These are phyloP conservation scores for Emmonsia crescens DNA, from an alignment of 2,329 filamentous ascomycete genomes.

Conservation along the genomic window DNA sequence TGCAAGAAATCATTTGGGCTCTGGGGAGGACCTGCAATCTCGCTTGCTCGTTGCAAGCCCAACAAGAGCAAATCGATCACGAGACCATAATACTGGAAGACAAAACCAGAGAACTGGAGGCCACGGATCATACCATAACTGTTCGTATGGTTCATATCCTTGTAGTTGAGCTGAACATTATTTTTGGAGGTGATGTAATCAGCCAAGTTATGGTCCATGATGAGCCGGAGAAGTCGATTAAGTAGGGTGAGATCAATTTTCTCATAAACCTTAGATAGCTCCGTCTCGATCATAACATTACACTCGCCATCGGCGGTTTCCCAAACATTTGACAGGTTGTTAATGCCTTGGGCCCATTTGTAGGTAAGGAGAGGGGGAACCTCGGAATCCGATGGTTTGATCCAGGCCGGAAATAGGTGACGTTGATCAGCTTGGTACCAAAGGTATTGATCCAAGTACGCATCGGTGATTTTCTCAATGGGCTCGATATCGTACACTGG, in stretches of 20 bases:
- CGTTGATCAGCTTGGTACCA: conserved; percentile 99
- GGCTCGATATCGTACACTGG: conserved; percentile 98
- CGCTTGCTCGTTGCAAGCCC: conserved; percentile 89
- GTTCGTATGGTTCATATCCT: conserved; percentile 99
- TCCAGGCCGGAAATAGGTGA: conserved; percentile 95
- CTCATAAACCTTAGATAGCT: conserved; percentile 98
- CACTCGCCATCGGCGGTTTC: conserved; percentile 88
- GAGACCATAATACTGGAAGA: conserved; percentile 97
- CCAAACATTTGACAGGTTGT: conserved; percentile 94
- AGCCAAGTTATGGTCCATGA: conserved; percentile 98
- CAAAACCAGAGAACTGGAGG: conserved; percentile 94
- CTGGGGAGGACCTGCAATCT: conserved; percentile 88
- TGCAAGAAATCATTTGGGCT: conserved; percentile 96
- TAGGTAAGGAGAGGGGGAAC: conserved; percentile 89
- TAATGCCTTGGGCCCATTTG: conserved; percentile 99
- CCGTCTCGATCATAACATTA: conserved; percentile 97
- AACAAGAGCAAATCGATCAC: conserved; percentile 88
- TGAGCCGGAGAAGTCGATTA: conserved; percentile 81
- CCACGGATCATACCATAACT: conserved; percentile 98
- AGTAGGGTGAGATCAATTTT: conserved; percentile 96
- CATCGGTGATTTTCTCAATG: conserved; percentile 98
- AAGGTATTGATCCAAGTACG: conserved; percentile 94
- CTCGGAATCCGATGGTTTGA: conserved; percentile 97
- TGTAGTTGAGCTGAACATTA: conserved; percentile 97
- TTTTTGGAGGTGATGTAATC: conserved; percentile 99